Evolutionary conservation across 1,284 basidiomycete species (phyloP).

Genomic region (Porodaedalea pini): DNA sequence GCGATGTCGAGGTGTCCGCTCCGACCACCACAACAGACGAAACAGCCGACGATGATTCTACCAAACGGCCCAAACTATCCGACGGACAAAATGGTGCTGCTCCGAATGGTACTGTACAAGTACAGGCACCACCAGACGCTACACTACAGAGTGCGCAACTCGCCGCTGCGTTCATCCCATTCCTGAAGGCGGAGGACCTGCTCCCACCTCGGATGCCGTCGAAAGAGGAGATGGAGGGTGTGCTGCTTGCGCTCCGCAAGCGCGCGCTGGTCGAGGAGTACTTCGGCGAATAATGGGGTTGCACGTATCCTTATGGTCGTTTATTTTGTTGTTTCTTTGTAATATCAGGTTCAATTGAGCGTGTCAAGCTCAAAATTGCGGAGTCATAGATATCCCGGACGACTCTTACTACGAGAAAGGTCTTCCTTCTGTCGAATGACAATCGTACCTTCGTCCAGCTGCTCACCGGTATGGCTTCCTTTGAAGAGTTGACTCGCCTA

Average conservation of each 20-base stretch:
- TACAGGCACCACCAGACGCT: conserved; percentile 28
- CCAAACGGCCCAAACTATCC: conserved; percentile 41
- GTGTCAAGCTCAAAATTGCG: no score
- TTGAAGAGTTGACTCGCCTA: no score
- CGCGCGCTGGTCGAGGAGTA: conserved; percentile 82
- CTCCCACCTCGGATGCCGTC: conserved; percentile 73
- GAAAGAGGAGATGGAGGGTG: conserved; percentile 74
- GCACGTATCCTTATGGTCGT: neutral
- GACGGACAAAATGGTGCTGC: conserved; percentile 17
- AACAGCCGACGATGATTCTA: conserved; percentile 13
- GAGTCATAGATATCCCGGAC: no score
- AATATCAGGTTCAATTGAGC: neutral
- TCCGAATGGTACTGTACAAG: conserved; percentile 25
- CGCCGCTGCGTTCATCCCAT: conserved; percentile 69
- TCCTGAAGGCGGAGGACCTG: conserved; percentile 70
- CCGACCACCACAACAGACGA: conserved; percentile 27
- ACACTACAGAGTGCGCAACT: conserved; percentile 49
- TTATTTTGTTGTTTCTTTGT: neutral
- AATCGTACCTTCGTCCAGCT: no score
- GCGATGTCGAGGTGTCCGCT: conserved; percentile 38
- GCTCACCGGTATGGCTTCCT: no score
- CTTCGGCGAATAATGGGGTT: conserved; percentile 37
- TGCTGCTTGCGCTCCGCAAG: conserved; percentile 78
- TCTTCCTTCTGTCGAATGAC: no score
- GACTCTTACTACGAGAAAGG: no score